Base-by-base conservation (phyloP, 2,329 filamentous ascomycete species). In the Mycosphaerella sp. region DNA sequence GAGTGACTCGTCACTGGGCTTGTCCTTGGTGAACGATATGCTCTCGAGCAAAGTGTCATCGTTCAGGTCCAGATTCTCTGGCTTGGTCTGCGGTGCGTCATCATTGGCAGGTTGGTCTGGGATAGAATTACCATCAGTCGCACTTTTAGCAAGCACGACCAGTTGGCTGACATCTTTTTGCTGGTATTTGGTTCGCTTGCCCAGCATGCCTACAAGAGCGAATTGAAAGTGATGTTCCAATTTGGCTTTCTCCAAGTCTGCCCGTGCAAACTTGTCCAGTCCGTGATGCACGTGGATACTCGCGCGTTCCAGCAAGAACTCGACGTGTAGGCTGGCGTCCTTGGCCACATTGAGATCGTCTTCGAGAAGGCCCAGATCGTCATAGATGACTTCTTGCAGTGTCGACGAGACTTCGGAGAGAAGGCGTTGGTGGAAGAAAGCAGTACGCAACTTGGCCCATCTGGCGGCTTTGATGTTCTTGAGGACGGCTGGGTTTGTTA, bases 21-120 rank as follows among this genome's bases (percentile, higher is more conserved):
- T 74, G 51, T 83, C 80, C 23, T 51, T 51, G 0, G 82, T 80
- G 66, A 96, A 98, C 0, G 86, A 79, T 39, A 98, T 92, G 2
- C 83, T 81, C 68, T 98, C 93, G 1, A 97, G 77, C 0, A 98
- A 78, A 0, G 93, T 97, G 67, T 98, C 93, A 64, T 98, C 88
- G 66, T 97, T 95, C 3, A 97, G 74, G 36, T 86, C 80, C 11
- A 97, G 70, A 2, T 85, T 84, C 62, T 85, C 61, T 6, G 65
- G 63, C 31, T 54, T 59, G 4, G 58, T 51, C 6, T 56, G 51
- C n/a, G 45, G 17, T 14, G 56, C 38, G 5, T 51, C 43, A 34
- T 8, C n/a, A 38, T 46, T 46, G 4, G 52, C 46, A 3, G 42
- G 45, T 11, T 21, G 46, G 4, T 45, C 9, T 31, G 45, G 41